Evolutionary conservation across 179 eudicot species (phyloP).

Genomic region (Patellifolia procumbens): DNA sequence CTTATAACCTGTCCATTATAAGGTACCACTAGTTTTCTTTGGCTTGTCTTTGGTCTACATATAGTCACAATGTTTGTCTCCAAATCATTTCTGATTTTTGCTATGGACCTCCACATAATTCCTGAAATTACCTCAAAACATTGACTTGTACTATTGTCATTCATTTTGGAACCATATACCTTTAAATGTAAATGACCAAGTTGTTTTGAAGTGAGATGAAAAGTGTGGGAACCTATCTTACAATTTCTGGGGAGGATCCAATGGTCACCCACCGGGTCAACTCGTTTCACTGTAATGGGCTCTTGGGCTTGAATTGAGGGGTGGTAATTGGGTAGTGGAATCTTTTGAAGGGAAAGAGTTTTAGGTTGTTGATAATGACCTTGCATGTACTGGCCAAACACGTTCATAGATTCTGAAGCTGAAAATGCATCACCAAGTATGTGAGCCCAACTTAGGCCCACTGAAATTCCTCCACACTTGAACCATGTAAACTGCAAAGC

Average conservation of each 20-base stretch:
- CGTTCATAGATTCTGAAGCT: slow-evolving; percentile 55
- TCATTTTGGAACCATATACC: slow-evolving; percentile 10
- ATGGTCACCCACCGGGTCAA: slow-evolving; percentile 61
- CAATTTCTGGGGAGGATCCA: slow-evolving; percentile 40
- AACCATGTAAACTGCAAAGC: slow-evolving; percentile 60
- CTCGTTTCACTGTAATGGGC: slow-evolving; percentile 58
- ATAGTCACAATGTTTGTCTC: slow-evolving; percentile 59
- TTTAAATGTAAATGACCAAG: slow-evolving; percentile 37
- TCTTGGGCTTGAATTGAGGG: slow-evolving; percentile 24
- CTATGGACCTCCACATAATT: slow-evolving; percentile 59
- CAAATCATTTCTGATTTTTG: slow-evolving; percentile 40
- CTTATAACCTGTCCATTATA: slow-evolving; percentile 49
- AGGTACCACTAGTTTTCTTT: slow-evolving; percentile 15
- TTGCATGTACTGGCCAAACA: slow-evolving; percentile 46
- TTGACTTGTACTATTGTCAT: background rate
- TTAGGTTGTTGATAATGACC: slow-evolving; percentile 20
- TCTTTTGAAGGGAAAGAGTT: background rate
- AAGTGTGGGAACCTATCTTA: slow-evolving; percentile 50
- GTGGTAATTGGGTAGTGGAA: background rate
- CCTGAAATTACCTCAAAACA: slow-evolving; percentile 56
- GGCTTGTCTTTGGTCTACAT: slow-evolving; percentile 23
- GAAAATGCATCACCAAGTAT: slow-evolving; percentile 70
- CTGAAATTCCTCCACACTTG: slow-evolving; percentile 73
- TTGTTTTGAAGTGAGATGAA: slow-evolving; percentile 39
- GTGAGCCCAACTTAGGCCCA: slow-evolving; percentile 87